Base-by-base conservation (phyloP, 2,329 filamentous ascomycete species). In the Madurella fahalii region DNA sequence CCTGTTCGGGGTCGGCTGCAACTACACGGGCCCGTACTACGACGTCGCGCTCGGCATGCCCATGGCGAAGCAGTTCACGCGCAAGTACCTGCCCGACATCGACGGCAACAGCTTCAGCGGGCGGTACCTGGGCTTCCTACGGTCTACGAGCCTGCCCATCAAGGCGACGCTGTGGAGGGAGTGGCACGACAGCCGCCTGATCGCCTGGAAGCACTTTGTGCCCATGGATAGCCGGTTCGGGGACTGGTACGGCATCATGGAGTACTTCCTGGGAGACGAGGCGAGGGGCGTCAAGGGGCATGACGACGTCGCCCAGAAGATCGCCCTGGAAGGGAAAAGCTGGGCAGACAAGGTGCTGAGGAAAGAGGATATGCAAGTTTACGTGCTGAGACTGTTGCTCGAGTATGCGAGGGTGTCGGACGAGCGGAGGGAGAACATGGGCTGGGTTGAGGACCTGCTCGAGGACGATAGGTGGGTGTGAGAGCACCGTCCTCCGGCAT, bases 151-250 rank as follows among this genome's bases (percentile, higher is more conserved):
- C 15, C 69, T 92, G 9, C 86, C 86, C 0, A 82, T 94, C 71
- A 94, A 93, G 72, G 82, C 85, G 5, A 90, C 89, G 0, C 74
- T 93, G 18, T 94, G 85, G 71, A 78, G 81, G 17, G 89, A 94
- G 68, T 94, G 89, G 89, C 89, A 92, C 65, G 88, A 92, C 67
- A 80, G 79, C 43, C 78, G 89, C 2, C 74, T 93, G 1, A 74
- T 90, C 2, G 78, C 87, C 0, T 94, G 89, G 89, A 83, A 83
- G 64, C 89, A 94, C 69, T 93, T 89, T 63, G 84, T 91, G 2
- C 89, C 89, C 15, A 84, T 93, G 79, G 86, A 91, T 66, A 87
- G 82, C 64, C 80, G 84, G 1, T 91, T 85, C 63, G 73, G 80
- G 37, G 89, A 92, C 61, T 79, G 87, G 63, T 91, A 84, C 58